Base-by-base conservation (phyloP, 2,329 filamentous ascomycete species). In the Colletotrichum endophyticum region DNA sequence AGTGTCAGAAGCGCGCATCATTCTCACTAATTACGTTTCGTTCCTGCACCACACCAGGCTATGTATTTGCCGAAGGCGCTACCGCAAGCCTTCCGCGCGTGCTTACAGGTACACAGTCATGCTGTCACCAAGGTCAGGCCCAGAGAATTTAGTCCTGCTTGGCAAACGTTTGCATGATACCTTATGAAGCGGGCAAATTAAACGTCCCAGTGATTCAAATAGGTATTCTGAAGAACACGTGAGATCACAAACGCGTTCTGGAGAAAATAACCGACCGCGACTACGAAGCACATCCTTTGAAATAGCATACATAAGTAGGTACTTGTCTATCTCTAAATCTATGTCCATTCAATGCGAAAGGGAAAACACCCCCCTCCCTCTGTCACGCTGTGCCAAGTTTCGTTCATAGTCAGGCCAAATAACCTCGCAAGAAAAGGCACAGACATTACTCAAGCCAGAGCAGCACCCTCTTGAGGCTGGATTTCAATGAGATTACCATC, bases 401-500 rank as follows among this genome's bases (percentile, higher is more conserved):
- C 44, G n/a, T 49, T 13, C n/a, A 22, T 49, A 49, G n/a, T 13
- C 22, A n/a, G 12, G 44, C n/a, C 44, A 49, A 49, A 49, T 13
- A 22, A 22, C 44, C n/a, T 6, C 19, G n/a, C 11, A 49, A 22
- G 44, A 22, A 49, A 22, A 49, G 44, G n/a, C 22, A 16, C 25
- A 19, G 25, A 67, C 30, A 53, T n/a, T 12, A 59, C 16, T 39
- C 13, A 75, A 13, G 36, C 44, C 22, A 74, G 66, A 22, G 69
- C 34, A 39, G 62, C 32, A 27, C 62, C 62, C 19, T 77, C 75
- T 28, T 75, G 72, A 5, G 80, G 76, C 75, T 81, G 80, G 19
- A 82, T 79, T 70, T 81, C 81, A 70, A 82, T 64, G 19, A 81
- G 56, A 61, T 81, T 82, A 19, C 80, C 81, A 53, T 81, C 80